Evolutionary conservation across 2,329 filamentous ascomycete species (phyloP).

Genomic region (Amylocarpus encephaloides): DNA sequence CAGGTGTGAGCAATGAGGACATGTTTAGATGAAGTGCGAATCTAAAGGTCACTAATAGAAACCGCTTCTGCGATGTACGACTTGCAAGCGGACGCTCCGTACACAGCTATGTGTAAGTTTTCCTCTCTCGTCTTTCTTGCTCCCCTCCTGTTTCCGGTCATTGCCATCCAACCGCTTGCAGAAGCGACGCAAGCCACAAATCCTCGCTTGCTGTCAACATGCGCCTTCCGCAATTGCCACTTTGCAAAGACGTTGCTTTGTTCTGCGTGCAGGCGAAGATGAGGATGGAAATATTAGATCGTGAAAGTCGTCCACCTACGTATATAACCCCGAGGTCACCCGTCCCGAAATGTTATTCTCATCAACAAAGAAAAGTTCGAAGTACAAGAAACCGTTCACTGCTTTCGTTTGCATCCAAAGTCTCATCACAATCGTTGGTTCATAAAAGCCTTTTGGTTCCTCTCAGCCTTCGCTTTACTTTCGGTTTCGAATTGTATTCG

Average conservation of each 20-base stretch:
- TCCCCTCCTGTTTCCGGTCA: too few relatives aligned
- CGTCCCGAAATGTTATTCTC: neutral
- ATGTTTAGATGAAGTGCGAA: too few relatives aligned
- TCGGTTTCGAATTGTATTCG: neutral
- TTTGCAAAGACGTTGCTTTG: neutral
- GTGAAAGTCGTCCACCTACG: neutral
- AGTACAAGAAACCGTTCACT: neutral
- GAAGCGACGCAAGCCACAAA: too few relatives aligned
- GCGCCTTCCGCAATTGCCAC: too few relatives aligned
- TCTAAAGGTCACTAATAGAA: too few relatives aligned
- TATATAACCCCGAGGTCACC: neutral
- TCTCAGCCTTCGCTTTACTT: neutral
- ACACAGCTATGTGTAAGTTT: too few relatives aligned
- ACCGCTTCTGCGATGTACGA: too few relatives aligned
- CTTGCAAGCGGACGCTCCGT: too few relatives aligned
- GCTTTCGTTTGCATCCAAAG: neutral
- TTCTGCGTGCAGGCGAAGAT: neutral
- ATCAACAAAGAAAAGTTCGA: neutral
- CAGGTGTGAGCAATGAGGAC: too few relatives aligned
- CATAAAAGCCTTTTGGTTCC: neutral
- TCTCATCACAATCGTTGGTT: neutral
- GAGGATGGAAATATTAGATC: neutral
- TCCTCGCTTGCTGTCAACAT: too few relatives aligned
- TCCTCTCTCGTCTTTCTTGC: too few relatives aligned
- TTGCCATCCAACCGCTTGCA: too few relatives aligned